Base-by-base conservation (phyloP, 106 monocot species). In the Allium fistulosum region DNA sequence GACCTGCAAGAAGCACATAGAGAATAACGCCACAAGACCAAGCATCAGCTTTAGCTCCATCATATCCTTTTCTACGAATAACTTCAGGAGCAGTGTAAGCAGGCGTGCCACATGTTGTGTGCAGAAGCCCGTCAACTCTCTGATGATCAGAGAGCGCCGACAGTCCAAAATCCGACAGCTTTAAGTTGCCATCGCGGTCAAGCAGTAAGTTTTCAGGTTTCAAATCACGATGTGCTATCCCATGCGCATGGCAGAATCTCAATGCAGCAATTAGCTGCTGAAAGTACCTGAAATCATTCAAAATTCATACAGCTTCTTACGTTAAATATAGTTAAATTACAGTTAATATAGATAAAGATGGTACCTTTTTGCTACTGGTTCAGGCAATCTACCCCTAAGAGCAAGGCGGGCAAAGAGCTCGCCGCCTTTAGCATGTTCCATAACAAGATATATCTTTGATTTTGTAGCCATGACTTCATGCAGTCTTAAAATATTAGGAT, bases 141-240 rank as follows among this genome's bases (percentile, higher is more conserved):
- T 75, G 80, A 53, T 78, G 76, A 10, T 83, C 84, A 1, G 83
- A 66, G 62, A 93, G 66, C 11, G 92, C 88, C 10, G 85, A 76
- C 60, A 93, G 79, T 7, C 92, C 92, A 61, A 93, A 93, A 69
- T 93, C 88, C 60, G 88, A 74, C 48, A 94, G 67, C 74, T 90
- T 90, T 11, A 90, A 68, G 51, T 70, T 74, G 26, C 84, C 90
- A 16, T 71, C 49, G 13, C 71, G 62, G 71, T 87, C 86, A 61
- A 94, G 70, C 28, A 94, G 80, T 48, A 94, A 80, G 62, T 94
- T 90, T 71, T 94, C 82, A 12, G 80, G 87, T 76, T 94, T 94
- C 56, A 94, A 73, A 57, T 94, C 94, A 10, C 94, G 80, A 80
- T 94, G 94, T 59, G 79, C 74, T 28, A 94, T 76, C 37, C 90